Conservation (phyloP, 148 eudicot species). For the Camellia lanceoleosa region DNA sequence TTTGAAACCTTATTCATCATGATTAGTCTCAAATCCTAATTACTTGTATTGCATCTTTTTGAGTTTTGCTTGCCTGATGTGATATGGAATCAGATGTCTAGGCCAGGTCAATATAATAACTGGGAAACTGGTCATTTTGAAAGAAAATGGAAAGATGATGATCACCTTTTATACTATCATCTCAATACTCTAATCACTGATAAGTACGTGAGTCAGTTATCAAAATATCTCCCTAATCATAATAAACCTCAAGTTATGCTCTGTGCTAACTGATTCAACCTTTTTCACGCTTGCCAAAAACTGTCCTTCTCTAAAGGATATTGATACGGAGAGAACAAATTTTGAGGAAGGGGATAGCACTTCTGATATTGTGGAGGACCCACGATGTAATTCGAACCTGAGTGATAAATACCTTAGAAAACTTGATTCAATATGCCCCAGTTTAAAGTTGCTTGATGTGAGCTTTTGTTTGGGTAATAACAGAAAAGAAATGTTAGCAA, state of each 20-base stretch:
- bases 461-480: slow-evolving; percentile 35
- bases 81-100: too few species aligned
- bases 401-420: slow-evolving; percentile 41
- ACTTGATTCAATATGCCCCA: slow-evolving; percentile 49
- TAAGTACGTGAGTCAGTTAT: too few species aligned
- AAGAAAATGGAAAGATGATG: too few species aligned
- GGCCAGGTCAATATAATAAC: too few species aligned
- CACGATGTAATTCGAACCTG: slow-evolving; percentile 28
- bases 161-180: too few species aligned
- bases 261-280: slow-evolving; percentile 32
- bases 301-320: slow-evolving; percentile 36
- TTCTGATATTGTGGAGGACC: slow-evolving; percentile 22
- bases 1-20: too few species aligned
- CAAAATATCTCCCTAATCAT: slow-evolving; percentile 27
- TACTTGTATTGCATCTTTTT: too few species aligned
- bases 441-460: slow-evolving; percentile 46
- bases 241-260: slow-evolving; percentile 47
- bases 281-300: slow-evolving; percentile 44
- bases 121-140: too few species aligned
- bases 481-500: slow-evolving; percentile 44
- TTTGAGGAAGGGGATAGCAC: slow-evolving; percentile 29
- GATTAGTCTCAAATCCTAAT: too few species aligned
- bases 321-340: slow-evolving; percentile 49
- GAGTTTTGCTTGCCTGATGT: too few species aligned
- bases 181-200: too few species aligned